Evolutionary conservation across 2,329 filamentous ascomycete genomes (phyloP), one percentile per base, ranked within the genome.

Genomic region (Periconia digitata): DNA sequence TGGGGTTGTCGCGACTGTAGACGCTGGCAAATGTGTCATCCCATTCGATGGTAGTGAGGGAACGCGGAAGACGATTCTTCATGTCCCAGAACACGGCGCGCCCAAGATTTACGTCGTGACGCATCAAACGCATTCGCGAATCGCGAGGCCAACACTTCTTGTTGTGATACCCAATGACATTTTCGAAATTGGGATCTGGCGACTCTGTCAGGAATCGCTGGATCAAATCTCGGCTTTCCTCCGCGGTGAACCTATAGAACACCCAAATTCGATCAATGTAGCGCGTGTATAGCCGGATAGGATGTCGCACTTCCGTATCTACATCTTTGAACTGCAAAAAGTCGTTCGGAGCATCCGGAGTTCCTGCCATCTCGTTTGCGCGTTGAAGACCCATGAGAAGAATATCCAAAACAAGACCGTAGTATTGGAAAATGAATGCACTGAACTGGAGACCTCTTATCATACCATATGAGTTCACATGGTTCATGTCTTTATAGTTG

Each of bases 401-500:
- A 39, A 99, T 80, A 74, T 99, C 94, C 45, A 99, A 85, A 50
- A 99, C 92, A 52, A 99, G 79, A 40, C 95, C 94, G 62, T 99
- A 99, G 79, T 92, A 99, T 69, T 99, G 94, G 81, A 99, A 99
- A 18, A 99, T 94, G 55, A 99, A 99, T 0, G 90, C 94, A 1
- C 94, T 96, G 75, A 99, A 99, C 59, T 99, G 95, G 15, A 99
- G 81, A 60, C 95, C 94, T 64, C 94, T 90, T 63, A 99, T 96
- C 87, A 99, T 89, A 60, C 94, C 94, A 68, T 97, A 99, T 68
- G 90, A 95, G 75, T 99, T 99, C 68, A 95, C 94, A 66, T 99
- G 94, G 67, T 96, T 97, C 94, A 99, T 99, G 63, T 99, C 94
- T 77, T 99, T 99, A 79, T 99, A 99, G 54, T 95, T 96, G 54